Evolutionary conservation across 1,139 yeast species (phyloP).

Genomic region (Debaryomyces nepalensis): DNA sequence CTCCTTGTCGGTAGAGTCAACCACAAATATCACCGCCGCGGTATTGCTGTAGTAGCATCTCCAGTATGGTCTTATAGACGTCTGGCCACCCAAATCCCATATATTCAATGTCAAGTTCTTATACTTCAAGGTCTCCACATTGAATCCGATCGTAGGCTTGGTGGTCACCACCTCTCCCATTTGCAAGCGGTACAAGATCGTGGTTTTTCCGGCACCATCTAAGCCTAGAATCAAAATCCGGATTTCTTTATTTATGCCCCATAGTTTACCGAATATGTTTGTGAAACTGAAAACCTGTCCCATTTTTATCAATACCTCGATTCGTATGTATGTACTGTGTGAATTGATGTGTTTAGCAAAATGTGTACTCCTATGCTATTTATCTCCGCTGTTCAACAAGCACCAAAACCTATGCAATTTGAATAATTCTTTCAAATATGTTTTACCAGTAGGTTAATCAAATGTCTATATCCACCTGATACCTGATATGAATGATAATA

Average conservation of each 20-base stretch:
- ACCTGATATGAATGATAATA: background rate
- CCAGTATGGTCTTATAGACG: constrained; percentile 97
- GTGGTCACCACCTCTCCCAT: constrained; percentile 94
- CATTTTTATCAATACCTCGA: constrained; percentile 40
- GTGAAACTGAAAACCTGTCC: constrained; percentile 81
- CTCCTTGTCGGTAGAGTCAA: constrained; percentile 95
- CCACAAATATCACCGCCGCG: constrained; percentile 94
- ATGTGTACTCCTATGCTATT: background rate
- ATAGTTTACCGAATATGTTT: constrained; percentile 78
- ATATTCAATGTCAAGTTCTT: constrained; percentile 86
- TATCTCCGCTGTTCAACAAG: background rate
- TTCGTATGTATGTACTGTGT: background rate
- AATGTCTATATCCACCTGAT: background rate
- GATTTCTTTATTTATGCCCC: constrained; percentile 91
- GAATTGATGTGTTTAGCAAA: background rate
- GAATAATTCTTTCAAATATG: background rate
- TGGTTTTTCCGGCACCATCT: constrained; percentile 98
- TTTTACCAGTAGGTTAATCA: background rate
- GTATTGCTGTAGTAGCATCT: constrained; percentile 95
- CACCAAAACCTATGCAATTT: constrained; percentile 2
- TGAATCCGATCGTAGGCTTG: constrained; percentile 95
- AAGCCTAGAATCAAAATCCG: constrained; percentile 89
- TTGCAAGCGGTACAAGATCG: constrained; percentile 87
- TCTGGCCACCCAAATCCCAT: constrained; percentile 97
- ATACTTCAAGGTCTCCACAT: constrained; percentile 90